Percentiles rank a stretch among this genome's conserved stretches.
phyloP scores from a whole-genome alignment of 2,329 filamentous ascomycete species.

The Epichloe scottii region DNA sequence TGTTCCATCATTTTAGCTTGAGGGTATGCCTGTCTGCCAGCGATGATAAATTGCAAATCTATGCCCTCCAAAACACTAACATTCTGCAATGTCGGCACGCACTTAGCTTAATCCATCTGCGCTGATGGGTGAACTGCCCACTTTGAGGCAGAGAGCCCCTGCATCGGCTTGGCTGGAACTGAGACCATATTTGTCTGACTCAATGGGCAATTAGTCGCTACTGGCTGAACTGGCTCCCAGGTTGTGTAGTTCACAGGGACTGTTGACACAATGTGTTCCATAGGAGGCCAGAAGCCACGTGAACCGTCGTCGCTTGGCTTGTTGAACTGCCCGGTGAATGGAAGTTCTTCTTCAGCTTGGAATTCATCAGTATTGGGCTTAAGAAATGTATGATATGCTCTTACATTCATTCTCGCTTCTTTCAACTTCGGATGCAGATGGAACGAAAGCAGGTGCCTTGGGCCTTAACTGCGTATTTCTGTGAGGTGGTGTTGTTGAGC shows the following conservation, averaged over 20 bases:
- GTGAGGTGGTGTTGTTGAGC: neutral
- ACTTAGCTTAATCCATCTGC: neutral
- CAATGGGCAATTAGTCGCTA: neutral
- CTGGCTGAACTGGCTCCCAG: neutral
- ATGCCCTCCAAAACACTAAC: neutral
- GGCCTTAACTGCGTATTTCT: neutral
- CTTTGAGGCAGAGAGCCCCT: conserved; percentile 1
- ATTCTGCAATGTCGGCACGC: neutral
- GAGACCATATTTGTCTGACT: neutral
- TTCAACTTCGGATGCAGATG: neutral
- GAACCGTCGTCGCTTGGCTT: neutral
- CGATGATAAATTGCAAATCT: neutral
- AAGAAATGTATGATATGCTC: neutral
- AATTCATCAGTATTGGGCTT: neutral
- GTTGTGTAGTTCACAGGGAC: conserved; percentile 1
- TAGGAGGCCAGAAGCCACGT: neutral
- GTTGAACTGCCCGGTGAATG: conserved; percentile 1
- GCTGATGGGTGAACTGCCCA: neutral
- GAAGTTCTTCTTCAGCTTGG: neutral
- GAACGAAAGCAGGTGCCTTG: neutral
- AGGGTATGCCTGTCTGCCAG: neutral
- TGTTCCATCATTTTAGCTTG: neutral
- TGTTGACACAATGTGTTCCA: neutral
- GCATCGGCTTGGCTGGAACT: neutral
- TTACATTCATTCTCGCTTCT: neutral